Evolutionary conservation across 202 grass and related monocot genomes (phyloP).

Genomic region (Hordeum pubiflorum): DNA sequence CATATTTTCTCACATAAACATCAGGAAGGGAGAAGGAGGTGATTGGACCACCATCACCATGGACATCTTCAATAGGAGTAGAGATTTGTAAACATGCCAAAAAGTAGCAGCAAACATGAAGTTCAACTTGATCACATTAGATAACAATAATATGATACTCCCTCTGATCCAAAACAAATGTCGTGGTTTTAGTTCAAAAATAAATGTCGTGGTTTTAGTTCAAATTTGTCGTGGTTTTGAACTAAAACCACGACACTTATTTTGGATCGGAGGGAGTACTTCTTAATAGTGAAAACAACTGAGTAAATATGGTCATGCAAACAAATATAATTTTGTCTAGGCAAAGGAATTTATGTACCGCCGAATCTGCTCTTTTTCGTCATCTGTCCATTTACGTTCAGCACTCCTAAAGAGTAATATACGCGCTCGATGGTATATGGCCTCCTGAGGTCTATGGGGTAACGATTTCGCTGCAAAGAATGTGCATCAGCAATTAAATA

Average conservation of each 20-base stretch:
- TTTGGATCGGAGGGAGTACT: neutral
- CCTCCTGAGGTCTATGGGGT: slow-evolving; percentile 31
- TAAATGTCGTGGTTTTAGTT: no score
- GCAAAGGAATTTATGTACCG: slow-evolving; percentile 24
- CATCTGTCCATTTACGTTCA: slow-evolving; percentile 47
- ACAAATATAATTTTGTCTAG: neutral
- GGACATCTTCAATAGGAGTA: neutral
- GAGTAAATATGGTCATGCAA: slow-evolving; percentile 5
- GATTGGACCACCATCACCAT: neutral
- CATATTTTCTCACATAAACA: neutral
- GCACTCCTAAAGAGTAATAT: slow-evolving; percentile 37
- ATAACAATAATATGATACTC: slow-evolving; percentile 2
- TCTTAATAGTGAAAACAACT: neutral
- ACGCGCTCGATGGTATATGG: slow-evolving; percentile 45
- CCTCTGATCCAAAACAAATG: no score
- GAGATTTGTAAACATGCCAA: neutral
- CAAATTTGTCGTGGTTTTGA: no score
- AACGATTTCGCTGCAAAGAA: slow-evolving; percentile 51
- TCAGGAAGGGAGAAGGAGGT: neutral
- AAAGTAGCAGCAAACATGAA: slow-evolving; percentile 3
- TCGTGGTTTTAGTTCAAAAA: no score
- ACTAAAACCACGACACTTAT: no score
- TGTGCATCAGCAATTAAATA: neutral
- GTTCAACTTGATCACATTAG: neutral
- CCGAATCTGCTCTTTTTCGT: slow-evolving; percentile 32